phyloP scores from a whole-genome alignment of 768 basidiomycete species.

The Lactarius evosmus region DNA sequence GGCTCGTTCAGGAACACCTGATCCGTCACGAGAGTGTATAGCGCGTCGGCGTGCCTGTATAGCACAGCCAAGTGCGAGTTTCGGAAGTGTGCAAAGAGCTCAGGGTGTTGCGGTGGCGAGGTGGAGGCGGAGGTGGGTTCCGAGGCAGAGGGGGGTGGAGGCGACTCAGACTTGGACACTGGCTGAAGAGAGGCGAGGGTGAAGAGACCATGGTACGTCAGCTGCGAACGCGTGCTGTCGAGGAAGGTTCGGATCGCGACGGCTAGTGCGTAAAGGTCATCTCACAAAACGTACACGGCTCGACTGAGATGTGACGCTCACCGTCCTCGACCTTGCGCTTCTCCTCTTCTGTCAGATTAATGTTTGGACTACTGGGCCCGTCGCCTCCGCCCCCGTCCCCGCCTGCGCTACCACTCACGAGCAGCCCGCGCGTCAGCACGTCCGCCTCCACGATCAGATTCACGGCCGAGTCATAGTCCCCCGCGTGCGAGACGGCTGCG shows the following conservation, averaged over 20 bases:
- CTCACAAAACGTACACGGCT: too few relatives aligned
- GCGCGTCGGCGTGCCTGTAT: constrained; percentile 54
- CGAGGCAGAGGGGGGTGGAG: neutral
- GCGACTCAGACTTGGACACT: neutral
- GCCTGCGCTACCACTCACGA: constrained; percentile 46
- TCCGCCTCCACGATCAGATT: constrained; percentile 78
- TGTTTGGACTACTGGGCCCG: constrained; percentile 20
- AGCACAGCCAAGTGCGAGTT: constrained; percentile 88
- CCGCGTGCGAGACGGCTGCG: constrained; percentile 45
- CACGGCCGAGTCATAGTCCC: constrained; percentile 74
- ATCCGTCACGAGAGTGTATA: constrained; percentile 87
- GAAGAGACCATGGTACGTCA: constrained; percentile 88
- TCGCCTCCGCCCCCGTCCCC: neutral
- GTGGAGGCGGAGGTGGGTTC: constrained; percentile 3
- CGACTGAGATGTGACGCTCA: constrained; percentile 35
- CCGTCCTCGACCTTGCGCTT: constrained; percentile 67
- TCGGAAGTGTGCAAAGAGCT: constrained; percentile 83
- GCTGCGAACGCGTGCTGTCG: constrained; percentile 68
- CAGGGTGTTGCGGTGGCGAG: constrained; percentile 35
- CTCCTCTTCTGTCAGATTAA: constrained; percentile 47
- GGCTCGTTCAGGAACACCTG: constrained; percentile 73
- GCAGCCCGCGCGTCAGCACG: constrained; percentile 59
- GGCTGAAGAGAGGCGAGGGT: constrained; percentile 48
- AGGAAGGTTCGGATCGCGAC: constrained; percentile 66
- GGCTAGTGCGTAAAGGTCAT: constrained; percentile 43